Conservation (phyloP, 192 early-diverging fungal genomes). For the Entomortierella beljakovae region DNA sequence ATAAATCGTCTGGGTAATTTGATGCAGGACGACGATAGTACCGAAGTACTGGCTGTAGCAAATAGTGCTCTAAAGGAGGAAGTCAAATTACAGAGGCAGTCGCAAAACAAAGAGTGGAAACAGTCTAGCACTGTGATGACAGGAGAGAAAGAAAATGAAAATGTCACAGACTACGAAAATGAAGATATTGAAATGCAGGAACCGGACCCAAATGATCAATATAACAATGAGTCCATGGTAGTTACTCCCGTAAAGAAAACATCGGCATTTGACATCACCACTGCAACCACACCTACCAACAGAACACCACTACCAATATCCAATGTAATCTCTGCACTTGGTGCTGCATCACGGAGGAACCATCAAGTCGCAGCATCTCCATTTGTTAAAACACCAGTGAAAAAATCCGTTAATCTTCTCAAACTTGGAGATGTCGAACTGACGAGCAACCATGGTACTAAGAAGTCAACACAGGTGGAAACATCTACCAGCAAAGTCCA, state of each 20-base stretch:
- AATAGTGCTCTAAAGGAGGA: slow-evolving; percentile 35
- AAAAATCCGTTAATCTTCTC: slow-evolving; percentile 11
- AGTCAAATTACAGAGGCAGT: slow-evolving; percentile 13
- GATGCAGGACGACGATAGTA: slow-evolving; percentile 39
- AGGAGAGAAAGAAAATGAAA: neutral
- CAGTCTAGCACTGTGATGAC: neutral
- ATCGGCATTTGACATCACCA: neutral
- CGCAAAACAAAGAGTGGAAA: slow-evolving; percentile 35
- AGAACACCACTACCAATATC: slow-evolving; percentile 43
- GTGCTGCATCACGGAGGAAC: slow-evolving; percentile 44
- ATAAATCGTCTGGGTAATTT: slow-evolving; percentile 34
- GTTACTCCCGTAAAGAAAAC: slow-evolving; percentile 19
- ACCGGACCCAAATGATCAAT: neutral
- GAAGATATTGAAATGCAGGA: neutral
- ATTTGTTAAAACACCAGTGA: slow-evolving; percentile 32
- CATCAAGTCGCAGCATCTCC: slow-evolving; percentile 14
- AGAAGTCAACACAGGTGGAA: neutral
- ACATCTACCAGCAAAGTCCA: neutral
- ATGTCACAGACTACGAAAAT: neutral
- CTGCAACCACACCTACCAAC: slow-evolving; percentile 3
- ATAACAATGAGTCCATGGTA: neutral
- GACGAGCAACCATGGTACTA: neutral
- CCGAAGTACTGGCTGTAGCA: slow-evolving; percentile 35
- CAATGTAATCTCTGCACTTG: slow-evolving; percentile 40
- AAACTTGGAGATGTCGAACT: slow-evolving; percentile 25